These are phyloP conservation scores for Diaporthe sp. DNA, from an alignment of 2,329 filamentous ascomycete species.

Conservation along the genomic window DNA sequence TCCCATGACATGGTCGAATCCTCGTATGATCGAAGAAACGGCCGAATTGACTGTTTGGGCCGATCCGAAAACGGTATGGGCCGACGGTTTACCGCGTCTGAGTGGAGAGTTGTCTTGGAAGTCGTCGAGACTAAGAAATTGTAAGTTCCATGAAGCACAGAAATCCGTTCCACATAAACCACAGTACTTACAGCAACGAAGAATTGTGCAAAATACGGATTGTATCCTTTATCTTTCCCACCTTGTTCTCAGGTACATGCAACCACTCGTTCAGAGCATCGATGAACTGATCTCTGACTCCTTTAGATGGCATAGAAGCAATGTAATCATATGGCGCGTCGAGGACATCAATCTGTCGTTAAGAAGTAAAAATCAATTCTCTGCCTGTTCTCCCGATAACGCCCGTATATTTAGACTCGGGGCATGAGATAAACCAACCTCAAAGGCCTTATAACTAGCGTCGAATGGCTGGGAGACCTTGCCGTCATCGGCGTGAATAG, in stretches of 20 bases:
- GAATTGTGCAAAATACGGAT: background rate
- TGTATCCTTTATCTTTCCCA: background rate
- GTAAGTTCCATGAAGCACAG: background rate
- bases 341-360: background rate
- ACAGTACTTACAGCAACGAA: background rate
- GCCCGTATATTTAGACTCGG: no score
- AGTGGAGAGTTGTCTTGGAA: slow-evolving; percentile 12
- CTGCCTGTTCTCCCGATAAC: no score
- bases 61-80: background rate
- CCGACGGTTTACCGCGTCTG: background rate
- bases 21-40: background rate
- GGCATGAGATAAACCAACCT: no score
- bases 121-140: background rate
- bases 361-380: no score
- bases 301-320: slow-evolving; percentile 12
- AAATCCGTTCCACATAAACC: no score
- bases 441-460: no score
- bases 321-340: background rate
- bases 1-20: slow-evolving; percentile 3
- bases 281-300: background rate
- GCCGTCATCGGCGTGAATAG: no score
- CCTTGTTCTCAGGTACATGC: background rate
- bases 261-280: slow-evolving; percentile 9
- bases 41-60: slow-evolving; percentile 7
- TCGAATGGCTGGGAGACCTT: no score